These are phyloP conservation scores for Monosporascus sp. DNA, from an alignment of 2,329 filamentous ascomycete species.

Conservation along the genomic window DNA sequence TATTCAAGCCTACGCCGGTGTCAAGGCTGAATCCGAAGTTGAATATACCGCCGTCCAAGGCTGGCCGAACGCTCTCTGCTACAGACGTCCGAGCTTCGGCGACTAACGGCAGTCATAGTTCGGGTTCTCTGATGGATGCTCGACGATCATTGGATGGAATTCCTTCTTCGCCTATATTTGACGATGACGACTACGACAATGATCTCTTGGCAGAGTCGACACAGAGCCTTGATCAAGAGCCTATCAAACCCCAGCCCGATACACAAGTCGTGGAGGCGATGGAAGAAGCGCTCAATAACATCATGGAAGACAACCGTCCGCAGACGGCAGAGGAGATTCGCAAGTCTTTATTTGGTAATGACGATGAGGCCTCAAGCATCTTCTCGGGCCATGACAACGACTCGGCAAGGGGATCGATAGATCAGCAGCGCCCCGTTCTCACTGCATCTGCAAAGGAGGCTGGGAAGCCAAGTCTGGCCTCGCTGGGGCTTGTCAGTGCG, in stretches of 20 bases:
- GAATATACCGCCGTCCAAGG: slow-evolving; percentile 22
- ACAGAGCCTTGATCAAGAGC: slow-evolving; percentile 72
- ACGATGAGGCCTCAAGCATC: slow-evolving; percentile 44
- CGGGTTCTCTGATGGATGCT: slow-evolving; percentile 36
- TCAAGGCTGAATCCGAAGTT: slow-evolving; percentile 36
- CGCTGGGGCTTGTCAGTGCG: slow-evolving; percentile 82
- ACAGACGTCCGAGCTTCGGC: slow-evolving; percentile 40
- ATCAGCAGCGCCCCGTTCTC: slow-evolving; percentile 25
- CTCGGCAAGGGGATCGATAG: slow-evolving; percentile 40
- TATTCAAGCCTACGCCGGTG: slow-evolving; percentile 40
- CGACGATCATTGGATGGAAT: slow-evolving; percentile 70
- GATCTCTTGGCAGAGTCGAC: slow-evolving; percentile 68
- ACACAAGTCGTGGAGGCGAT: slow-evolving; percentile 84
- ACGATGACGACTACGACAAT: slow-evolving; percentile 73
- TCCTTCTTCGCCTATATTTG: slow-evolving; percentile 58
- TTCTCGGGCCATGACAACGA: slow-evolving; percentile 53
- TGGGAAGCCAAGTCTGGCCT: slow-evolving; percentile 82
- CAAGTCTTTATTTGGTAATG: slow-evolving; percentile 61
- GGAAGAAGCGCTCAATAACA: slow-evolving; percentile 86
- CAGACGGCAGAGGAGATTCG: slow-evolving; percentile 60
- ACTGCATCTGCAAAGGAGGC: slow-evolving; percentile 36
- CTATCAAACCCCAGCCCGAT: slow-evolving; percentile 59
- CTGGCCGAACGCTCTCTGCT: slow-evolving; percentile 41
- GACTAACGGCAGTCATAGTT: slow-evolving; percentile 30
- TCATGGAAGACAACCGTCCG: slow-evolving; percentile 73